phyloP scores from a whole-genome alignment of 2,329 filamentous ascomycete genomes.

The Hypocreales sp. region DNA sequence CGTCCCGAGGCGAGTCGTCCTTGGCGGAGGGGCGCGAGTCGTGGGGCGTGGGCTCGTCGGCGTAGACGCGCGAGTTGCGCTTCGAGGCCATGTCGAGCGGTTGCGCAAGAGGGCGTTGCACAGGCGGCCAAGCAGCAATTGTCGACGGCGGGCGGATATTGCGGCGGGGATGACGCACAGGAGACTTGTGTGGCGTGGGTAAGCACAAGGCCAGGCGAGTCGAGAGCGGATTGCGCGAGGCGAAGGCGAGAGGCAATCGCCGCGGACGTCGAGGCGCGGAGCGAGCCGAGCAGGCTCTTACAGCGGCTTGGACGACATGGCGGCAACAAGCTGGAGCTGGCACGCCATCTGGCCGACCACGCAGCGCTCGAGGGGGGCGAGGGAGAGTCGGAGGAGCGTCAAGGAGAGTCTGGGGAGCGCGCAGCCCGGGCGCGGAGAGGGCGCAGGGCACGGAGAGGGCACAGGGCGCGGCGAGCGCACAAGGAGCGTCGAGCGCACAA shows the following conservation, averaged over 20 bases:
- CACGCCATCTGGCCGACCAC: conserved; percentile 4
- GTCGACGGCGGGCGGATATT: background rate
- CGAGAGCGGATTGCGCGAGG: background rate
- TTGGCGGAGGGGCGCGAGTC: conserved; percentile 13
- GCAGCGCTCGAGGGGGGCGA: no score
- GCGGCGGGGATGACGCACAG: no score
- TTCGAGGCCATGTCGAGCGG: conserved; percentile 8
- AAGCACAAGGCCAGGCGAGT: background rate
- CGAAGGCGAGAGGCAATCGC: background rate
- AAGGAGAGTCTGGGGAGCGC: no score
- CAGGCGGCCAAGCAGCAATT: background rate
- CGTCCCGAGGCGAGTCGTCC: conserved; percentile 11
- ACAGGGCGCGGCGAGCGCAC: no score
- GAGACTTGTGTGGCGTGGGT: background rate
- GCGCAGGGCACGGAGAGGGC: no score
- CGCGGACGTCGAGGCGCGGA: no score
- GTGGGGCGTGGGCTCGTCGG: conserved; percentile 8
- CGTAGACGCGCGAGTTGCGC: conserved; percentile 8
- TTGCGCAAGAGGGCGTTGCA: background rate
- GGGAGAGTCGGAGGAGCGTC: no score
- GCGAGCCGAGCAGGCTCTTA: no score
- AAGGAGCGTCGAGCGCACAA: no score
- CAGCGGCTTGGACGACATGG: background rate
- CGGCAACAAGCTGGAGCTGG: conserved; percentile 2
- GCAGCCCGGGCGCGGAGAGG: no score